Conservation (phyloP, 345 rosid genomes). For the Bruguiera sexangula region DNA sequence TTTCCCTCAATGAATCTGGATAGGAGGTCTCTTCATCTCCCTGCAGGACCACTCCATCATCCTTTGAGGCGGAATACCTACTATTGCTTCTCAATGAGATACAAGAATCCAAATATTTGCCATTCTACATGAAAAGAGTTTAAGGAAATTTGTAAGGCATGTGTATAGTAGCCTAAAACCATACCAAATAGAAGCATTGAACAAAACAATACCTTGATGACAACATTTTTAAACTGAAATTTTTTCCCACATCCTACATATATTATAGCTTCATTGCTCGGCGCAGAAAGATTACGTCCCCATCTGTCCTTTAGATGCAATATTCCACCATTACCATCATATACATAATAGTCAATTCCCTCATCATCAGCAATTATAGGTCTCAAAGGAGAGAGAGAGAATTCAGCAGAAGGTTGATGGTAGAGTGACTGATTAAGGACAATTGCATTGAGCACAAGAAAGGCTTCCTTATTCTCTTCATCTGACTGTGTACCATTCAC, state of each 20-base stretch:
- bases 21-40: constrained; percentile 42
- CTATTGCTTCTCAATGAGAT: constrained; percentile 73
- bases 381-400: constrained; percentile 67
- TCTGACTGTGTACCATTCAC: constrained; percentile 61
- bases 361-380: constrained; percentile 87
- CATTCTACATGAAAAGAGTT: constrained; percentile 46
- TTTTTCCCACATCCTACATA: constrained; percentile 75
- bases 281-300: constrained; percentile 55
- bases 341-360: constrained; percentile 62
- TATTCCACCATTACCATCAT: constrained; percentile 87
- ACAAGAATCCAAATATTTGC: constrained; percentile 85
- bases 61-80: constrained; percentile 63
- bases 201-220: constrained; percentile 55
- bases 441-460: constrained; percentile 53
- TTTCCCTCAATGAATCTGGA: constrained; percentile 36
- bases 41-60: constrained; percentile 65
- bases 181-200: neutral
- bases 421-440: constrained; percentile 58
- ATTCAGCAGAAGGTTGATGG: constrained; percentile 59
- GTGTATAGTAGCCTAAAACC: neutral
- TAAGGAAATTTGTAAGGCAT: neutral
- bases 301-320: constrained; percentile 68
- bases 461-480: constrained; percentile 58
- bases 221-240: constrained; percentile 78
- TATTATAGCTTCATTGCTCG: constrained; percentile 69